A percentile compares a stretch with the other conserved stretches of the same genome.
Evolutionary conservation across 805 yeast genomes (phyloP).

Genomic region (Suhomyces prunicola): DNA sequence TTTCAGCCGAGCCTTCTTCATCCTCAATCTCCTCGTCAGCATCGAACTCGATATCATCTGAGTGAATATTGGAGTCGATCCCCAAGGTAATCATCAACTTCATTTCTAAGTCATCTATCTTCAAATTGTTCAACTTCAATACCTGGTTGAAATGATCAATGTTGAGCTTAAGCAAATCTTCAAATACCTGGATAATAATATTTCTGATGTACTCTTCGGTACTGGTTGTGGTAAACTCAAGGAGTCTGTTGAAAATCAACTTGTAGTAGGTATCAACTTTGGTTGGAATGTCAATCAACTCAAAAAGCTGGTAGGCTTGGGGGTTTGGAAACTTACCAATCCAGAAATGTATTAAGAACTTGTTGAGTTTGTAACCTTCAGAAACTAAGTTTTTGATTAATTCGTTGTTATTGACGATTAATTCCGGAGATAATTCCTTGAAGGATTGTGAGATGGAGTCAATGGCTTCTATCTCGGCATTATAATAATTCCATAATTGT

Average conservation of each 20-base stretch:
- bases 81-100: constrained; percentile 62
- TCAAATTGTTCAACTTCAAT: constrained; percentile 17
- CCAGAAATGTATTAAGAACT: constrained; percentile 29
- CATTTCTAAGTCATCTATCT: constrained; percentile 45
- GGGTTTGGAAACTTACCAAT: constrained; percentile 21
- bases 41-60: constrained; percentile 32
- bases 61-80: constrained; percentile 17
- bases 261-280: constrained; percentile 14
- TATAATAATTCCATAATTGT: constrained; percentile 35
- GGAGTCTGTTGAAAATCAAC: constrained; percentile 12
- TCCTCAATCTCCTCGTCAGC: constrained; percentile 12
- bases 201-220: constrained; percentile 16
- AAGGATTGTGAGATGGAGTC: constrained; percentile 16
- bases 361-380: constrained; percentile 28
- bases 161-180: constrained; percentile 19
- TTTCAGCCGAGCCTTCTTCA: constrained; percentile 15
- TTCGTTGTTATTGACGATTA: constrained; percentile 21
- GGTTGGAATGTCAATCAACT: constrained; percentile 17
- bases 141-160: constrained; percentile 16
- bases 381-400: constrained; percentile 11
- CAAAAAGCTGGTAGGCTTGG: constrained; percentile 20
- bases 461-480: constrained; percentile 12
- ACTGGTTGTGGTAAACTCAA: constrained; percentile 8
- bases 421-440: constrained; percentile 12
- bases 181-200: constrained; percentile 17